Evolutionary conservation across 768 basidiomycete species (phyloP).

Genomic region (Tubosaeta sp.): DNA sequence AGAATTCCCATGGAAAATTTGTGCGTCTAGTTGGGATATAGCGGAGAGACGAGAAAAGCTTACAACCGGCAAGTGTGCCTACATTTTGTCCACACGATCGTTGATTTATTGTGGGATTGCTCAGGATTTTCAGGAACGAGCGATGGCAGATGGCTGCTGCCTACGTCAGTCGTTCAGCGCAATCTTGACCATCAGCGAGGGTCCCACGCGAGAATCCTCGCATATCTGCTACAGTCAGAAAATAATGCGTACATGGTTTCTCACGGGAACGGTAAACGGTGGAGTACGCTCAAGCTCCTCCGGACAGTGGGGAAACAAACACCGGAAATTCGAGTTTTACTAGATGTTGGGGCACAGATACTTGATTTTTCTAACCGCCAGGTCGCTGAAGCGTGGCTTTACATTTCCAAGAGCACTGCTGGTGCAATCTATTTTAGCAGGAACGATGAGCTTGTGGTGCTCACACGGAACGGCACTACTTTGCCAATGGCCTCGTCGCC

Average conservation of each 20-base stretch:
- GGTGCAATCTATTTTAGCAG: too few relatives aligned
- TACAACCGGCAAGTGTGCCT: neutral
- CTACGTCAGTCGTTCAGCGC: slow-evolving; percentile 16
- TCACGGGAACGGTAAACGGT: neutral
- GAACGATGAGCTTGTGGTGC: too few relatives aligned
- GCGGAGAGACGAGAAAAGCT: neutral
- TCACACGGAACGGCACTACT: too few relatives aligned
- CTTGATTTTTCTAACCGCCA: too few relatives aligned
- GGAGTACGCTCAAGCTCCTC: neutral
- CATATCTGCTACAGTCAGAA: neutral
- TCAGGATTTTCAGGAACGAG: slow-evolving; percentile 48
- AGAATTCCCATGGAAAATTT: too few relatives aligned
- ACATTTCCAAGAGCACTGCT: too few relatives aligned
- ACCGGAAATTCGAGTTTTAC: neutral
- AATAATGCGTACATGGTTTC: neutral
- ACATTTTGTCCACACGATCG: too few relatives aligned
- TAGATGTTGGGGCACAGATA: too few relatives aligned
- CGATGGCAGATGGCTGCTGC: slow-evolving; percentile 33
- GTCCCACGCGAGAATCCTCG: neutral
- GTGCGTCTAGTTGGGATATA: slow-evolving; percentile 25
- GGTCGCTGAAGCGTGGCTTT: too few relatives aligned
- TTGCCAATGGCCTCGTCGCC: too few relatives aligned
- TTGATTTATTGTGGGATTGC: too few relatives aligned
- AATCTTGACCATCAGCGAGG: neutral
- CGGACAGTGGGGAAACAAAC: neutral